These are phyloP conservation scores for Trichoderma arundinaceum DNA, from an alignment of 2,329 filamentous ascomycete genomes.

Conservation along the genomic window DNA sequence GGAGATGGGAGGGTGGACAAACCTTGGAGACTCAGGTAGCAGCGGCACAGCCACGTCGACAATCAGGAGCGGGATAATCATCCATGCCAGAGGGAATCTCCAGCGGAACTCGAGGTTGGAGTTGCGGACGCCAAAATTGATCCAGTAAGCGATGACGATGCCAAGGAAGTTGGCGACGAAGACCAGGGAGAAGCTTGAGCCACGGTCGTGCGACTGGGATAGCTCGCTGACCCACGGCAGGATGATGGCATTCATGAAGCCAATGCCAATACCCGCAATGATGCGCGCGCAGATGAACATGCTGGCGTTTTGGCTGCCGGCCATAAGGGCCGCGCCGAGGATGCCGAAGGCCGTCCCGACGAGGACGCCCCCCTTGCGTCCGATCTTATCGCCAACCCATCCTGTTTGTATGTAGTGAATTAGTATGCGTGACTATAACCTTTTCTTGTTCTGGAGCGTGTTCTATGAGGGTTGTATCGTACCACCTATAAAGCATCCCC, in stretches of 20 bases:
- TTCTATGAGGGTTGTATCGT: neutral
- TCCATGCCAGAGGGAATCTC: constrained; percentile 49
- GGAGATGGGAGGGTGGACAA: neutral
- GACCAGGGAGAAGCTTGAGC: constrained; percentile 54
- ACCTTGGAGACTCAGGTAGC: constrained; percentile 54
- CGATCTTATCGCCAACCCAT: constrained; percentile 58
- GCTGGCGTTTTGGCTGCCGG: constrained; percentile 50
- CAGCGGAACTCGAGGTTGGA: constrained; percentile 44
- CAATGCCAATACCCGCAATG: constrained; percentile 58
- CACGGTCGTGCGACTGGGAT: constrained; percentile 53
- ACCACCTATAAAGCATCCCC: constrained; percentile 56
- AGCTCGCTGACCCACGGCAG: constrained; percentile 56
- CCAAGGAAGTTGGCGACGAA: constrained; percentile 61
- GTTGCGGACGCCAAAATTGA: constrained; percentile 45
- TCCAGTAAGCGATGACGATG: constrained; percentile 51
- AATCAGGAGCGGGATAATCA: constrained; percentile 50
- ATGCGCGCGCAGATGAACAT: constrained; percentile 58
- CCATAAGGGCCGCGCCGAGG: constrained; percentile 56
- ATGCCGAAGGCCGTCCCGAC: constrained; percentile 54
- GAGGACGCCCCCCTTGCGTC: constrained; percentile 54
- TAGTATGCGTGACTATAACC: neutral
- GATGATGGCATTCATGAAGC: constrained; percentile 56
- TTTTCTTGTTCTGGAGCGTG: neutral
- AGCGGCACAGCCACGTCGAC: constrained; percentile 48
- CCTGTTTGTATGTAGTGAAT: constrained; percentile 33